A percentile compares a stretch with the other conserved stretches of the same genome.
Conservation (phyloP, 176 grass and related monocot species). For the Avena sativa region DNA sequence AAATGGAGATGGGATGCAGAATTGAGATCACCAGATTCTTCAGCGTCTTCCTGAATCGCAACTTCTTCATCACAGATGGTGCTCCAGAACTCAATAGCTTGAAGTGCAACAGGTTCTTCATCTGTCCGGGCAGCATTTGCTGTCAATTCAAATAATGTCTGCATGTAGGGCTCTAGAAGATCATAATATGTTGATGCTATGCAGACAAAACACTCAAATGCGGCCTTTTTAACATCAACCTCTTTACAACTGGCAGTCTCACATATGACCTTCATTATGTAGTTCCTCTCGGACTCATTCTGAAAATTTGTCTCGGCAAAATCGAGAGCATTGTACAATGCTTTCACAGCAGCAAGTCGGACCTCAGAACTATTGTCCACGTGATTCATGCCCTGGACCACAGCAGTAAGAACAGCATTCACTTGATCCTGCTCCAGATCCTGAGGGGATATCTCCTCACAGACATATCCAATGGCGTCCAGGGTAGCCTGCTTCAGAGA, state of each 20-base stretch:
- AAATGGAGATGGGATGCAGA: slow-evolving; percentile 51
- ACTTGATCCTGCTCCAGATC: slow-evolving; percentile 76
- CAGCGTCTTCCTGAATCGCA: slow-evolving; percentile 56
- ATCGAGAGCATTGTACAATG: slow-evolving; percentile 77
- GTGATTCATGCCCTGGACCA: slow-evolving; percentile 76
- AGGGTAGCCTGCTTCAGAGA: slow-evolving; percentile 64
- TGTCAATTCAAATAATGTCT: slow-evolving; percentile 63
- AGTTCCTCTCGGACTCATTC: slow-evolving; percentile 71
- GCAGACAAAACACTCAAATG: slow-evolving; percentile 68
- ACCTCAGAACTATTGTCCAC: slow-evolving; percentile 57
- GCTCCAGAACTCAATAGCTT: slow-evolving; percentile 77
- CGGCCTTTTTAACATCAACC: slow-evolving; percentile 61
- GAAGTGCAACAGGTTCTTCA: slow-evolving; percentile 70
- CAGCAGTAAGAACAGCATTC: slow-evolving; percentile 71
- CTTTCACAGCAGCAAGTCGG: slow-evolving; percentile 62
- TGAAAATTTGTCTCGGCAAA: slow-evolving; percentile 73
- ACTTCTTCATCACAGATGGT: slow-evolving; percentile 64
- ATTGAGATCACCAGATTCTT: slow-evolving; percentile 43
- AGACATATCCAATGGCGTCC: slow-evolving; percentile 69
- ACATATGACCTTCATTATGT: slow-evolving; percentile 72
- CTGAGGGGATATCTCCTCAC: slow-evolving; percentile 70
- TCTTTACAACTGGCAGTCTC: slow-evolving; percentile 68
- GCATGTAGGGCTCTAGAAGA: slow-evolving; percentile 66
- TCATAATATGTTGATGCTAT: slow-evolving; percentile 69
- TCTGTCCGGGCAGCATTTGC: slow-evolving; percentile 65